Base-by-base conservation (phyloP, 306 rosid species). In the Potentilla sterilis region DNA sequence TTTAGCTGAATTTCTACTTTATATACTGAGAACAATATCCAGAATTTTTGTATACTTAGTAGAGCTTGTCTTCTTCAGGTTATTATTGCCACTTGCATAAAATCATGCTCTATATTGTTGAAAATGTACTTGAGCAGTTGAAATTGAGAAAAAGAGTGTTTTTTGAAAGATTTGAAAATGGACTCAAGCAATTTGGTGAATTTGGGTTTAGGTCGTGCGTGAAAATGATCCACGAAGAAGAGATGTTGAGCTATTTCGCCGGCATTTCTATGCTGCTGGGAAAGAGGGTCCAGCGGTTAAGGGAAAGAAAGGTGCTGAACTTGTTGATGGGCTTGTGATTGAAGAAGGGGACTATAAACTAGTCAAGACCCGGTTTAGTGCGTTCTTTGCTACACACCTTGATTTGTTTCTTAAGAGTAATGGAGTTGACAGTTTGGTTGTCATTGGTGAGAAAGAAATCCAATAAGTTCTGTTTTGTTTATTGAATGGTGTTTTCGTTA, bases 351-450 rank as follows among this genome's bases (percentile, higher is more conserved):
- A 92, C 68, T 92, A 89, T 79, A 90, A 92, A 78, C 47, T 95
- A 75, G 98, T 90, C 58, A 95, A 92, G 79, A 92, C 93, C 11
- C 85, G 97, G 70, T 92, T 95, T 68, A 94, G 98, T 85, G 96
- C 97, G 43, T 95, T 95, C 83, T 95, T 92, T 82, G 82, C 89
- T 12, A 92, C 97, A 61, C 87, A 90, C 72, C 93, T 92, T 64
- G 91, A 92, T 86, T 85, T 90, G 9, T 70, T 92, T 77, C 98
- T 95, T 77, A 88, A 81, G 70, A 78, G 89, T 62, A 78, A 79
- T 59, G 90, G 96, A 32, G 83, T 95, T 72, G 83, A 83, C 48
- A 81, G 84, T 76, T 84, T 95, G 61, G 90, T 90, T 52, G 52
- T 95, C 75, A 80, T 87, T 47, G 98, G 98, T 92, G 79, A 82